Evolutionary conservation across 1,284 basidiomycete genomes (phyloP), one percentile per base, ranked within the genome.

Genomic region (Rhodotorula sp.): DNA sequence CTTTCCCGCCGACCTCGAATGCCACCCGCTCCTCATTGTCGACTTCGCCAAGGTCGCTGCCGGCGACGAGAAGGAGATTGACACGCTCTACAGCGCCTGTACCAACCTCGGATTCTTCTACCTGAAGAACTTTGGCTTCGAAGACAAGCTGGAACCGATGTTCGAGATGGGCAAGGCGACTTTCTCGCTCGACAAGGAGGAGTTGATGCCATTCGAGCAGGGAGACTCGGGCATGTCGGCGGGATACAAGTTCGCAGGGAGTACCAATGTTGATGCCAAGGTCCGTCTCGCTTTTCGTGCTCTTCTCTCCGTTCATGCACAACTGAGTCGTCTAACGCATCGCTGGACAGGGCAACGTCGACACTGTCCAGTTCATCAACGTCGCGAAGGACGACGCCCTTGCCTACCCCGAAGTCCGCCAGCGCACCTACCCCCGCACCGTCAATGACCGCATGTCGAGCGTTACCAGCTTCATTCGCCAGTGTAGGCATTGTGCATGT

Each of bases 341-440:
- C n/a, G n/a, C n/a, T 20, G 32, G n/a, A 15, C 39, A 63, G 62
- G 88, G 88, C 51, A 77, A 79, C 39, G 71, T 78, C 15, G 88
- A 89, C 77, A 84, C 84, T 1, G 83, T 84, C 22, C 87, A 89
- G 74, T 88, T 88, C 78, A 81, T 89, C 70, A 89, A 89, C 20
- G 36, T 71, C 36, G 54, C 29, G 32, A 55, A 54, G 27, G 71
- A 74, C 58, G 73, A 74, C 59, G 73, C 67, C 1, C 63, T 72
- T 6, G 54, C 58, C 19, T 74, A 56, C 58, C 73, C 73, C 10
- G 60, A 62, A 8, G 67, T 67, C 9, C 32, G 58, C 10, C 73
- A 74, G 29, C 64, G 73, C 29, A 70, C 70, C 9, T 74, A 74
- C 54, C 73, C 73, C 0, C 27, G 19, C 0, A 59, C 68, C 10